Evolutionary conservation across 352 stramenopile genomes (phyloP), one percentile per base, ranked within the genome.

Genomic region (Hyaloperonospora brassicae): DNA sequence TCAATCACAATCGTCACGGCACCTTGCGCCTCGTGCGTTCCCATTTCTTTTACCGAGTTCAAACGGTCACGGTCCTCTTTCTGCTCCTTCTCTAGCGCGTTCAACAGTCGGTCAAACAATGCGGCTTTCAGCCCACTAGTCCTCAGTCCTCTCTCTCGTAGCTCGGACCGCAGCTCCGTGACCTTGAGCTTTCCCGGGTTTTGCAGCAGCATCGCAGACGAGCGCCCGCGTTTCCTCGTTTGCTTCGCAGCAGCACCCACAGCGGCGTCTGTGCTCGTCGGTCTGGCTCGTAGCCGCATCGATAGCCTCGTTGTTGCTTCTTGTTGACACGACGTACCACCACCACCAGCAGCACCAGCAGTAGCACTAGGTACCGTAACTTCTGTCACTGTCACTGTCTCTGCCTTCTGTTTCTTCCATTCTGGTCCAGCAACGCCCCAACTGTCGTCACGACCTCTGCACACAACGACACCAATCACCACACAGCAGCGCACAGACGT

Each of bases 71-170:
- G 36, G 22, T 54, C 60, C 4, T 72, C 64, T 1, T 68, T 63
- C 17, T 79, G 57, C 23, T 79, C 71, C 13, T 59, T 47, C 38
- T 79, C 51, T 13, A 77, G 49, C 14, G 76, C 74, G 11, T 86
- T 65, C 35, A 76, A 47, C 17, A 91, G 61, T 13, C 81, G 70
- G 9, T 68, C 35, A 0, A 67, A 61, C 6, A 91, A 60, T 38
- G 68, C 66, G 0, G 68, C 66, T 62, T 91, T 91, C 17, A 79
- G 38, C 11, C 81, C 81, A 21, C 51, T 70, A 1, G 70, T 61
- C 10, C 67, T 71, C 12, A 89, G 59, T 0, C 79, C 79, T 21
- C 79, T 66, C 49, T 74, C 79, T 51, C 78, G 85, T 25, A 91
- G 47, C 42, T 87, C 78, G 0, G 45, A 60, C 14, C 78, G 69